A percentile compares a stretch with the other conserved stretches of the same genome.
These are phyloP conservation scores for Hyphopichia burtonii DNA, from an alignment of 1,139 yeast species.

Conservation along the genomic window DNA sequence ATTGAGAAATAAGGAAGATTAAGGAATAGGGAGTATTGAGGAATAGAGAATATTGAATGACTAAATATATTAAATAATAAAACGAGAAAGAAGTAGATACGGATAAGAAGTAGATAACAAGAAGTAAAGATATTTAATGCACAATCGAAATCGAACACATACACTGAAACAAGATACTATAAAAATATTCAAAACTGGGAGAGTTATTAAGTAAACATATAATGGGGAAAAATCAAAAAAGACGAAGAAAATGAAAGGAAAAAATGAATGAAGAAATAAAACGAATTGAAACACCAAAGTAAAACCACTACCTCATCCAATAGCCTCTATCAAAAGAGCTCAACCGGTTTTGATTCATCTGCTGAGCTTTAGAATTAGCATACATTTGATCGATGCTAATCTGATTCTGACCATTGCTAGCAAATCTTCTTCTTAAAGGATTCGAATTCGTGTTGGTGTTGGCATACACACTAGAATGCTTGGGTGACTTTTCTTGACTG, in stretches of 20 bases:
- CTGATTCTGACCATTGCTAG: background rate
- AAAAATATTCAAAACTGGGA: too few species aligned
- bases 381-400: background rate
- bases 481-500: conserved; percentile 1
- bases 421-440: background rate
- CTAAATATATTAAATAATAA: too few species aligned
- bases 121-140: too few species aligned
- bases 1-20: too few species aligned
- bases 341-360: background rate
- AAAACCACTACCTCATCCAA: background rate
- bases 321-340: conserved; percentile 1
- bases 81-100: too few species aligned
- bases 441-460: background rate
- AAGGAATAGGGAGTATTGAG: too few species aligned
- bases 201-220: too few species aligned
- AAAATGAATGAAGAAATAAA: background rate
- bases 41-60: too few species aligned
- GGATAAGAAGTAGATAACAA: too few species aligned
- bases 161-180: too few species aligned
- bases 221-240: too few species aligned
- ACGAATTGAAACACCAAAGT: background rate
- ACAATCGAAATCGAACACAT: too few species aligned
- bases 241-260: background rate
- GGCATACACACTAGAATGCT: background rate
- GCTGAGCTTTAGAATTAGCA: background rate